Evolutionary conservation across 2,329 filamentous ascomycete genomes (phyloP).

Genomic region (Ceratocystis destructans): DNA sequence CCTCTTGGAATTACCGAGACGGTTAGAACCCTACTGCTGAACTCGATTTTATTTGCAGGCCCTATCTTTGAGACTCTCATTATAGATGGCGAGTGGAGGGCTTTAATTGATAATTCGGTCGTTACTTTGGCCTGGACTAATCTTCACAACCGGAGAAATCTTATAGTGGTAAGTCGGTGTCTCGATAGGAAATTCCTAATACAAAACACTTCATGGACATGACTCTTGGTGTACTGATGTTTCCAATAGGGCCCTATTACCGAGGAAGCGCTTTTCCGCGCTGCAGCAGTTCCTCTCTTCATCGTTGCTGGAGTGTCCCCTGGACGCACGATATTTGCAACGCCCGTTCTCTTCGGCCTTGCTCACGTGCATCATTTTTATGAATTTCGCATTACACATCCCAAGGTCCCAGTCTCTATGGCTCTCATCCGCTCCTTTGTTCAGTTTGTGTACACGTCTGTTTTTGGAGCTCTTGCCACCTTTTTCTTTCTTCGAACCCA

Average conservation of each 20-base stretch:
- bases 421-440: constrained; percentile 60
- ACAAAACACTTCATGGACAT: constrained; percentile 1
- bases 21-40: constrained; percentile 51
- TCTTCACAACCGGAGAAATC: constrained; percentile 77
- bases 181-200: neutral
- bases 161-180: constrained; percentile 55
- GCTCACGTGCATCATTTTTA: constrained; percentile 94
- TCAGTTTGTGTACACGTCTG: constrained; percentile 77
- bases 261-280: constrained; percentile 89
- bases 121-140: constrained; percentile 49
- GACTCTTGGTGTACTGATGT: constrained; percentile 5
- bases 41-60: constrained; percentile 65
- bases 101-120: constrained; percentile 45
- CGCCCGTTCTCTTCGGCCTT: constrained; percentile 80
- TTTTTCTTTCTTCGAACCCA: constrained; percentile 81
- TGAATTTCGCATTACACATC: constrained; percentile 75
- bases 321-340: constrained; percentile 56
- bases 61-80: constrained; percentile 70
- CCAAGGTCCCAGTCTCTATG: constrained; percentile 47
- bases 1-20: constrained; percentile 56
- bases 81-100: constrained; percentile 55
- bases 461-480: constrained; percentile 87
- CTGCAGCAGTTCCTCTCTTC: constrained; percentile 70
- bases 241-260: constrained; percentile 54
- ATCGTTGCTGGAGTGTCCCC: constrained; percentile 51